These are phyloP conservation scores for Aspergillus coremiiformis DNA, from an alignment of 495 filamentous ascomycete species.

Conservation along the genomic window DNA sequence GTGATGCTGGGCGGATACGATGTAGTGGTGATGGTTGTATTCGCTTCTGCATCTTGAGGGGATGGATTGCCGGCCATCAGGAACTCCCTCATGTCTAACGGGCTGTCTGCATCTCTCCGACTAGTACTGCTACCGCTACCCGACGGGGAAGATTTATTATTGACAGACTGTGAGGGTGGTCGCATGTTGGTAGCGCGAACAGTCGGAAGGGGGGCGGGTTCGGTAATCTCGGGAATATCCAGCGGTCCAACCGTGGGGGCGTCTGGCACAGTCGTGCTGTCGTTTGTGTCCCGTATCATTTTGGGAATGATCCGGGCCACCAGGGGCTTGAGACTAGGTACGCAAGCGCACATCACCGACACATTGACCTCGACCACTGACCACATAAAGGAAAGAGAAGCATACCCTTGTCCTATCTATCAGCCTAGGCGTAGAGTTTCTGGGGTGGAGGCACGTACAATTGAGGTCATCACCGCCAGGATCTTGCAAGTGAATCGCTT, in stretches of 20 bases:
- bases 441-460: conserved; percentile 30
- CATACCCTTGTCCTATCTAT: conserved; percentile 49
- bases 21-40: conserved; percentile 24
- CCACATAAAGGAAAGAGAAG: conserved; percentile 84
- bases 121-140: conserved; percentile 8
- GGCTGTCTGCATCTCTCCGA: conserved; percentile 9
- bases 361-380: conserved; percentile 85
- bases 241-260: conserved; percentile 9
- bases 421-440: not conserved
- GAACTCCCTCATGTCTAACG: conserved; percentile 31
- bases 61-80: conserved; percentile 20
- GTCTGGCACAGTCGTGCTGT: conserved; percentile 14
- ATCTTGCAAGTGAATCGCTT: conserved; percentile 29
- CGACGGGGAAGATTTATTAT: conserved; percentile 9
- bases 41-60: conserved; percentile 25
- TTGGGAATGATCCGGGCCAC: conserved; percentile 67
- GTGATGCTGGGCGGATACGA: conserved; percentile 34
- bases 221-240: conserved; percentile 7
- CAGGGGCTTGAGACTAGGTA: conserved; percentile 83
- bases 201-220: not conserved
- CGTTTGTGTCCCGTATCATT: conserved; percentile 51
- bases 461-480: conserved; percentile 43
- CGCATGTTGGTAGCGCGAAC: not conserved
- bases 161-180: not conserved
- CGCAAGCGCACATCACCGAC: conserved; percentile 80